Conservation (phyloP, 2,329 filamentous ascomycete species). For the Cordyceps militaris region DNA sequence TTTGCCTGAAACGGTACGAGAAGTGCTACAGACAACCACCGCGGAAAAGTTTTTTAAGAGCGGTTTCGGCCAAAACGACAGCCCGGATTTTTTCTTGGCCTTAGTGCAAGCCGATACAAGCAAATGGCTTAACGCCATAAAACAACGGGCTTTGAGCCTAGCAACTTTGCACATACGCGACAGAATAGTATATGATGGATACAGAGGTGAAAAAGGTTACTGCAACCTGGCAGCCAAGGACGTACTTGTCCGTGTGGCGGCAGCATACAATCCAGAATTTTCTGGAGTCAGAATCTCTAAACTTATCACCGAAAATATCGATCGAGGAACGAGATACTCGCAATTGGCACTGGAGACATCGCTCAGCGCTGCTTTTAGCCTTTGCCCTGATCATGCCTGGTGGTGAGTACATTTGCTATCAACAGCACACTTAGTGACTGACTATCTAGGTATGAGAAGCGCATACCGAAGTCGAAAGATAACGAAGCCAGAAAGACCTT, state of each 20-base stretch:
- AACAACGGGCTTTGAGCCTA: no score
- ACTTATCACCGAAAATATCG: background rate
- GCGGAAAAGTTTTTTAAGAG: no score
- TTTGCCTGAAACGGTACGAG: no score
- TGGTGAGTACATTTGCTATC: background rate
- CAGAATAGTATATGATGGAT: no score
- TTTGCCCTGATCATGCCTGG: background rate
- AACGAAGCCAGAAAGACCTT: background rate
- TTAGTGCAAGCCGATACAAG: no score
- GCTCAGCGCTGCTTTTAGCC: background rate
- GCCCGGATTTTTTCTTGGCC: no score
- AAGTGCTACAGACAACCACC: no score
- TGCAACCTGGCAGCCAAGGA: background rate
- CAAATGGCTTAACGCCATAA: no score
- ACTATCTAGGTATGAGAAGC: background rate
- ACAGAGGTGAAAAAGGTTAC: no score
- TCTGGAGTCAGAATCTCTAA: no score
- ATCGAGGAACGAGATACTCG: background rate
- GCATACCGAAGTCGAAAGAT: background rate
- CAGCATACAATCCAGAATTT: background rate
- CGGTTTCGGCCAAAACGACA: no score
- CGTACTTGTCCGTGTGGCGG: background rate
- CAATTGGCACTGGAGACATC: background rate
- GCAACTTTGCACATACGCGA: no score
- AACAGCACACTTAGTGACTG: background rate